phyloP scores from a whole-genome alignment of 78 protist genomes.

The Reticulomyxa filosa region DNA sequence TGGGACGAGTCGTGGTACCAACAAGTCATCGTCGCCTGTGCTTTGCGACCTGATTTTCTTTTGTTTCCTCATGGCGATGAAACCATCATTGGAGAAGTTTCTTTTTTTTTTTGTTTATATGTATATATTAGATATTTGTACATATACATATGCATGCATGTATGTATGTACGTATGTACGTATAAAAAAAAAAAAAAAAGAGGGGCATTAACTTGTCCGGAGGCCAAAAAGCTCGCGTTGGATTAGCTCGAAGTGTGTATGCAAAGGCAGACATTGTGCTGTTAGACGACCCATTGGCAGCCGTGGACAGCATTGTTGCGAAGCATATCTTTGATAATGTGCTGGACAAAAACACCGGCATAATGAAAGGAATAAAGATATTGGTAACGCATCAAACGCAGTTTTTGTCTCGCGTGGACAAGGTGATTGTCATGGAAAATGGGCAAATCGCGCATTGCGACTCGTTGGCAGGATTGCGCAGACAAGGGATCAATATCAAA shows the following conservation, averaged over 20 bases:
- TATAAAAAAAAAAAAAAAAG: no score
- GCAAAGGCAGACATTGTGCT: constrained; percentile 18
- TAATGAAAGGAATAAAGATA: background rate
- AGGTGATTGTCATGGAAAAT: background rate
- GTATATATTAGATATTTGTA: no score
- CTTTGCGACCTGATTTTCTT: constrained; percentile 19
- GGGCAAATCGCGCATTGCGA: background rate
- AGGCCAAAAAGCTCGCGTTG: constrained; percentile 43
- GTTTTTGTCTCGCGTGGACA: background rate
- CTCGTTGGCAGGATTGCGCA: background rate
- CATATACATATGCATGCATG: no score
- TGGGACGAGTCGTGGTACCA: constrained; percentile 8
- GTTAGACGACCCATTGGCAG: constrained; percentile 56
- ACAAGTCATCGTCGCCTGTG: constrained; percentile 11
- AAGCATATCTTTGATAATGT: background rate
- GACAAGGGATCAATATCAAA: no score
- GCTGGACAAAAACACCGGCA: no score
- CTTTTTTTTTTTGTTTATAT: no score
- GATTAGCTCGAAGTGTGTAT: constrained; percentile 82
- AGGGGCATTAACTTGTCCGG: constrained; percentile 44
- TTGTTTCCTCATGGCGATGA: constrained; percentile 28
- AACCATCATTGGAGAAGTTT: constrained; percentile 45
- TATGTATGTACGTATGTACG: no score
- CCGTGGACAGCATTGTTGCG: constrained; percentile 63
- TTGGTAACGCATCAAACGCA: constrained; percentile 15